phyloP scores from a whole-genome alignment of 163 green algal genomes.

The Scenedesmus sp. region DNA sequence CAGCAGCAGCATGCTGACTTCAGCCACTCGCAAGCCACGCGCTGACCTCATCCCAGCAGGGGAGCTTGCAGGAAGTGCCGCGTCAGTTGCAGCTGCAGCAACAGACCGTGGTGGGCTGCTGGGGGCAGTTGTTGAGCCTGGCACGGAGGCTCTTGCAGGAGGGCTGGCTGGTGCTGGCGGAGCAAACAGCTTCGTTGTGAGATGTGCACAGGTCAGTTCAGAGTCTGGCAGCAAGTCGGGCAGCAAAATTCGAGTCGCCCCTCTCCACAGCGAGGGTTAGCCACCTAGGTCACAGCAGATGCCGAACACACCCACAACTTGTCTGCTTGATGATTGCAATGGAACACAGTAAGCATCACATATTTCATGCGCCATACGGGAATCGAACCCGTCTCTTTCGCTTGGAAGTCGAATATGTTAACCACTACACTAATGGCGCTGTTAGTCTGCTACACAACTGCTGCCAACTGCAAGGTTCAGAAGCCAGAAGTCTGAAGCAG shows the following conservation, averaged over 20 bases:
- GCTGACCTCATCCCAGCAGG: conserved; percentile 13
- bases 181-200: conserved; percentile 29
- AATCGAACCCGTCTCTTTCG: conserved; percentile 65
- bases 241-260: too few species aligned
- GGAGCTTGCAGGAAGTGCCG: conserved; percentile 18
- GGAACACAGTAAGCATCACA: too few species aligned
- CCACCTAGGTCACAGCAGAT: too few species aligned
- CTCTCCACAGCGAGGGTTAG: too few species aligned
- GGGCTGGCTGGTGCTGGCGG: conserved; percentile 28
- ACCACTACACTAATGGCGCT: conserved; percentile 63
- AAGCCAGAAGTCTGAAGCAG: not conserved
- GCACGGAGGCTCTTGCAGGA: conserved; percentile 18
- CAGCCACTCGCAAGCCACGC: not conserved
- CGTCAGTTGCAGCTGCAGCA: not conserved
- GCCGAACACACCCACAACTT: too few species aligned
- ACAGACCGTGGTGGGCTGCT: conserved; percentile 2
- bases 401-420: conserved; percentile 70
- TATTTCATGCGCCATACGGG: not conserved
- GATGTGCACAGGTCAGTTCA: conserved; percentile 6
- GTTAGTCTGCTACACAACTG: too few species aligned
- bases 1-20: not conserved
- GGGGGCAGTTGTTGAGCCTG: not conserved
- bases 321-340: too few species aligned
- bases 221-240: not conserved
- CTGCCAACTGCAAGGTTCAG: too few species aligned